Base-by-base conservation (phyloP, 805 yeast genomes). In the Lachancea waltii region DNA sequence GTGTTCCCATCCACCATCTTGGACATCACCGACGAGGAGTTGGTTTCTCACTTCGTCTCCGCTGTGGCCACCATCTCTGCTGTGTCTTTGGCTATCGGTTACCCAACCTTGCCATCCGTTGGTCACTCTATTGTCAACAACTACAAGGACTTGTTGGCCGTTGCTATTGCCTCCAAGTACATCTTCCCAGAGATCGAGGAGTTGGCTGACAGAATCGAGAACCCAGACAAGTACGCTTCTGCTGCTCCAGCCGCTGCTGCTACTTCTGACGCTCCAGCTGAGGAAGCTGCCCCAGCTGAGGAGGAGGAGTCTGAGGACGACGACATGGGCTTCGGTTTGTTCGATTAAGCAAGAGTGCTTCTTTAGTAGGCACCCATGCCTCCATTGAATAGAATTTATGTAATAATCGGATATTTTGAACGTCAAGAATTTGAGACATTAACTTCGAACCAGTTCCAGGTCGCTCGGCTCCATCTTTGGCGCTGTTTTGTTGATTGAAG, bases 141-240 rank as follows among this genome's bases (percentile, higher is more conserved):
- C 81, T 92, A 92, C 94, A 92, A 92, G 94, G 83, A 90, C 78
- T 79, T 92, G 66, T 78, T 92, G 70, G 95, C 97, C 64, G 79
- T 92, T 65, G 94, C 98, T 54, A 77, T 92, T 73, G 98, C 96
- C 66, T 81, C 97, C 65, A 96, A 92, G 70, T 92, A 89, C 85
- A 84, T 96, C 66, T 92, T 82, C 77, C 97, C 94, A 75, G 97
- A 95, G 72, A 85, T 95, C 58, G 99, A 89, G 79, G 89, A 90
- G 57, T 81, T 92, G 77, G 86, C 86, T 84, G 99, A 92, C 84
- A 85, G 97, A 77, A 77, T 92, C 64, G 97, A 95, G 70, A 90
- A 92, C 94, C 99, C 99, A 70, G 97, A 92, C 53, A 95, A 95
- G 70, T 92, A 90, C 75, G 98, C 97, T 67, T 82, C 97, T 64